A percentile compares a stretch with the other conserved stretches of the same genome.
phyloP scores from a whole-genome alignment of 768 basidiomycete genomes.

The Kwoniella pini region DNA sequence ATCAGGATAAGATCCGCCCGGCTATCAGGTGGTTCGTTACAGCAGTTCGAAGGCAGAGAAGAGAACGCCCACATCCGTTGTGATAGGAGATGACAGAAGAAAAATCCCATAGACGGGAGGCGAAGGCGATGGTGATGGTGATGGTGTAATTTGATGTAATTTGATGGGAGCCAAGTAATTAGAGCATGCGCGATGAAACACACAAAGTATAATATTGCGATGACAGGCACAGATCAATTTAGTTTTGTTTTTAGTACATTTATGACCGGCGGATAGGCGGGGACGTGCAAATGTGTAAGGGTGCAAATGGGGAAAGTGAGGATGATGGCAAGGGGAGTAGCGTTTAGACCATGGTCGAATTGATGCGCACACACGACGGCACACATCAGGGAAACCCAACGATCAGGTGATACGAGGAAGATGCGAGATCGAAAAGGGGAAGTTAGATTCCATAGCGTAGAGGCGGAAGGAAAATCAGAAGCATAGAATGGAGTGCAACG shows the following conservation, averaged over 20 bases:
- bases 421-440: too few species aligned
- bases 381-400: background rate
- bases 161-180: slow-evolving; percentile 3
- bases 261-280: background rate
- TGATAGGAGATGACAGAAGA: slow-evolving; percentile 4
- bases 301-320: background rate
- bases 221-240: too few species aligned
- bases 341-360: background rate
- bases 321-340: background rate
- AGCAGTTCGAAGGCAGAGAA: background rate
- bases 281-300: background rate
- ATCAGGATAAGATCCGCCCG: slow-evolving; percentile 9
- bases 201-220: too few species aligned
- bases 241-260: too few species aligned
- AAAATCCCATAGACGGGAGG: background rate
- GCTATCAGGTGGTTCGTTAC: background rate
- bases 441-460: background rate
- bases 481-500: background rate
- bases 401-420: background rate
- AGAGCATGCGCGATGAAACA: background rate
- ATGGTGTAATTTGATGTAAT: background rate
- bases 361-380: slow-evolving; percentile 1
- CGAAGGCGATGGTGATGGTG: background rate
- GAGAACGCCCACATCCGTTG: background rate
- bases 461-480: background rate